These are phyloP conservation scores for Boletus hoseneyae DNA, from an alignment of 1,284 basidiomycete genomes.

Conservation along the genomic window DNA sequence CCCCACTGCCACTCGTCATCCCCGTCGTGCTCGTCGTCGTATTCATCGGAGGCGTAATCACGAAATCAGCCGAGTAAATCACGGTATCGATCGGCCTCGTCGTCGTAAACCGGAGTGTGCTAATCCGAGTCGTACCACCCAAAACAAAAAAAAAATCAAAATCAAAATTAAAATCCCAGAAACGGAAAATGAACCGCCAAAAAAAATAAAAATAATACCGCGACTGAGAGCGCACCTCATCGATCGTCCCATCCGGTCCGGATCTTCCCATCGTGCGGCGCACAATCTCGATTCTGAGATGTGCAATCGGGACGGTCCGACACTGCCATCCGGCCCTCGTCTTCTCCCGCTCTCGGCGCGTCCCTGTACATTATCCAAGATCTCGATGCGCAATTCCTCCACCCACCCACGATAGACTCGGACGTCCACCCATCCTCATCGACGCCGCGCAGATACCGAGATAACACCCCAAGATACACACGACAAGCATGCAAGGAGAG, in stretches of 20 bases:
- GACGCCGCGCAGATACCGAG: too few relatives aligned
- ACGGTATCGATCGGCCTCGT: constrained; percentile 16
- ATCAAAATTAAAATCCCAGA: too few relatives aligned
- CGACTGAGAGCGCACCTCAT: neutral
- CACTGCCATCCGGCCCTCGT: too few relatives aligned
- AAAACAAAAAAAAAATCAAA: too few relatives aligned
- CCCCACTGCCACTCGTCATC: neutral
- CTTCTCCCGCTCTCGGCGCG: too few relatives aligned
- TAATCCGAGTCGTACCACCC: constrained; percentile 13
- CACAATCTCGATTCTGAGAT: neutral
- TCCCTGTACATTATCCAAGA: too few relatives aligned
- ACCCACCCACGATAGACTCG: too few relatives aligned
- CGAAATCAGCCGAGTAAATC: constrained; percentile 41
- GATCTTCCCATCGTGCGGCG: neutral
- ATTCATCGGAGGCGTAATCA: constrained; percentile 22
- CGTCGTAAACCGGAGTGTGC: constrained; percentile 34
- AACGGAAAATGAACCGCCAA: neutral
- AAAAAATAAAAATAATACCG: neutral
- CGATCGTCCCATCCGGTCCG: constrained; percentile 1
- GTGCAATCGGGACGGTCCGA: neutral
- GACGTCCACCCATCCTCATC: too few relatives aligned
- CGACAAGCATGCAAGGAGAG: neutral
- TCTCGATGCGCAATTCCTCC: too few relatives aligned
- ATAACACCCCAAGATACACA: too few relatives aligned
- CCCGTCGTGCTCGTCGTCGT: constrained; percentile 8